Evolutionary conservation across 2,329 filamentous ascomycete genomes (phyloP), one percentile per base, ranked within the genome.

Genomic region (Dactylellina cionopaga): DNA sequence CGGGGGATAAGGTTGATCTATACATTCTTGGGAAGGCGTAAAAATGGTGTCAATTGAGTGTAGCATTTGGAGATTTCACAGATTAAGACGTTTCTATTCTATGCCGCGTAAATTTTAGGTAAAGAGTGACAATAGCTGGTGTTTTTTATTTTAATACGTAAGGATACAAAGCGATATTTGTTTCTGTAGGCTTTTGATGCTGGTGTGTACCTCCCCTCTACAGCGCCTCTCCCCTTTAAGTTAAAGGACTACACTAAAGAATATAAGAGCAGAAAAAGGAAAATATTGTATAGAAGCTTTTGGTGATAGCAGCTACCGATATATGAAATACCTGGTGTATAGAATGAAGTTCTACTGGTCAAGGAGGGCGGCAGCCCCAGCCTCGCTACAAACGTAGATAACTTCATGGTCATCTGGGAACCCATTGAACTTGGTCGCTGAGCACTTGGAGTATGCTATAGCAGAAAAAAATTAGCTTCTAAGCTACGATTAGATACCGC

Each of bases 401-500:
- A 96, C 90, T 78, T 96, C 91, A 81, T 99, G 95, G 77, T 88
- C 86, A 81, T 98, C 92, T 60, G 89, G 91, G 82, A 98, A 99
- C 75, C 95, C 95, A 77, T 99, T 99, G 89, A 99, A 99, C 79
- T 90, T 89, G 65, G 95, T 99, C 75, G 95, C 94, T 71, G 92
- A 97, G 85, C 94, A 98, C 85, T 93, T 96, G 77, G 95, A 98
- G 82, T 99, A 99, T 22, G 95, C 94, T 70, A 70, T 37, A 56
- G 11, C 5, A 58, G 74, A 17, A 17, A 52, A 39, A 5, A 10
- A 41, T 63, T 22, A 55, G 29, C n/a, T 11, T 22, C 9, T 10
- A 44, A 3, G 17, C 4, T 44, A 9, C 17, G n/a, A 7, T 10
- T 22, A 19, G 2, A 7, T 44, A 44, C 5, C 31, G 13, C 31